These are phyloP conservation scores for Jacaranda copaia DNA, from an alignment of 257 asterid species.

Conservation along the genomic window DNA sequence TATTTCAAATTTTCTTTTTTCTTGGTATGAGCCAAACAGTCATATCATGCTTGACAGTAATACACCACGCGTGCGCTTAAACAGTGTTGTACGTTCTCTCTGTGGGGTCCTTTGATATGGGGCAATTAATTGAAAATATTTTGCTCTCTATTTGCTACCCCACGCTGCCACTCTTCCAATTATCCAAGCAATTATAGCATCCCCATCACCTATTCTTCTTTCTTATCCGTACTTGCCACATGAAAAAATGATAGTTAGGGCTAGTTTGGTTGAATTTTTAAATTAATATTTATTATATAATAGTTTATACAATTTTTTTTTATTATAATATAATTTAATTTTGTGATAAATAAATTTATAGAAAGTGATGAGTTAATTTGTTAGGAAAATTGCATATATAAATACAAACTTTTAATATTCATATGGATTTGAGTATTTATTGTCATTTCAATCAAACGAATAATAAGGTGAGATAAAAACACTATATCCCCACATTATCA, in stretches of 20 bases:
- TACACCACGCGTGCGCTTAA: constrained; percentile 73
- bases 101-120: constrained; percentile 37
- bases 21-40: neutral
- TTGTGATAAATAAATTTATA: no score
- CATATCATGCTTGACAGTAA: constrained; percentile 52
- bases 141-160: constrained; percentile 19
- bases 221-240: neutral
- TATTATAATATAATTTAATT: no score
- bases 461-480: no score
- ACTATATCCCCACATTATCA: no score
- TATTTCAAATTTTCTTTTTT: neutral
- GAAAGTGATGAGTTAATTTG: no score
- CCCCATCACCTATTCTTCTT: neutral
- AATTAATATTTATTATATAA: no score
- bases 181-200: neutral
- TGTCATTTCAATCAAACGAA: no score
- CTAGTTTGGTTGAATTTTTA: no score
- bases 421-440: no score
- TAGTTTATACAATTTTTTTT: no score
- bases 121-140: neutral
- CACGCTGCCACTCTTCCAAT: neutral
- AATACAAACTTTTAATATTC: no score
- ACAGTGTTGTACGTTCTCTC: constrained; percentile 57
- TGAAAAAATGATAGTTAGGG: neutral
- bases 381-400: no score